A percentile compares a stretch with the other conserved stretches of the same genome.
Conservation (phyloP, 306 rosid species). For the Rubus parviflorus region DNA sequence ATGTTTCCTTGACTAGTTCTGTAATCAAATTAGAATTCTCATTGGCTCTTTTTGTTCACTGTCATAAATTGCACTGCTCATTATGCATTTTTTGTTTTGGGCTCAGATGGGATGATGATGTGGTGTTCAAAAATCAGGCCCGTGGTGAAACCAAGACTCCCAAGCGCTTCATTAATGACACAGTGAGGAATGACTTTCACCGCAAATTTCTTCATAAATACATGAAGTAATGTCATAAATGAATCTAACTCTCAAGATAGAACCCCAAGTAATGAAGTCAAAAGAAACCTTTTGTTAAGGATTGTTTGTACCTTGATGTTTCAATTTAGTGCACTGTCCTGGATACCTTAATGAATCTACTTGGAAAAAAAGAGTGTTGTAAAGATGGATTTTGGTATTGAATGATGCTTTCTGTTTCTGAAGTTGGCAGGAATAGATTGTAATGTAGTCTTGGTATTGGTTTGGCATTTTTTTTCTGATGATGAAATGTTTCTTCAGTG, state of each 20-base stretch:
- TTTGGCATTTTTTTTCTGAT: neutral
- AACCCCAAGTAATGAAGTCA: neutral
- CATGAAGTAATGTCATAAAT: slow-evolving; percentile 58
- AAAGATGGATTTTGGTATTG: neutral
- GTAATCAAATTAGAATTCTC: neutral
- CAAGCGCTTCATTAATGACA: slow-evolving; percentile 91
- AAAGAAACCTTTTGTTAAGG: neutral
- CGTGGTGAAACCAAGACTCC: slow-evolving; percentile 87
- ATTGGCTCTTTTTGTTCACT: neutral
- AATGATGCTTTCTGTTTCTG: neutral
- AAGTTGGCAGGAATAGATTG: neutral
- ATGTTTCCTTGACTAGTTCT: neutral
- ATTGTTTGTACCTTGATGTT: slow-evolving; percentile 2
- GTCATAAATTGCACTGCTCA: neutral
- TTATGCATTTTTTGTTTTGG: slow-evolving; percentile 16
- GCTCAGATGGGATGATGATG: slow-evolving; percentile 86
- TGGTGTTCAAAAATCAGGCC: slow-evolving; percentile 90
- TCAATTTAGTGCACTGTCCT: neutral
- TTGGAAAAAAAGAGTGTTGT: neutral
- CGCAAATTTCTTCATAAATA: slow-evolving; percentile 83
- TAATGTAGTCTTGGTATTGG: neutral
- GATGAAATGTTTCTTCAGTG: neutral
- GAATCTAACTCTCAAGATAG: neutral
- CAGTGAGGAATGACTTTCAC: slow-evolving; percentile 92
- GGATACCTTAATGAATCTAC: neutral